Conservation (phyloP, 2,329 filamentous ascomycete species). For the Lachnellula suecica region DNA sequence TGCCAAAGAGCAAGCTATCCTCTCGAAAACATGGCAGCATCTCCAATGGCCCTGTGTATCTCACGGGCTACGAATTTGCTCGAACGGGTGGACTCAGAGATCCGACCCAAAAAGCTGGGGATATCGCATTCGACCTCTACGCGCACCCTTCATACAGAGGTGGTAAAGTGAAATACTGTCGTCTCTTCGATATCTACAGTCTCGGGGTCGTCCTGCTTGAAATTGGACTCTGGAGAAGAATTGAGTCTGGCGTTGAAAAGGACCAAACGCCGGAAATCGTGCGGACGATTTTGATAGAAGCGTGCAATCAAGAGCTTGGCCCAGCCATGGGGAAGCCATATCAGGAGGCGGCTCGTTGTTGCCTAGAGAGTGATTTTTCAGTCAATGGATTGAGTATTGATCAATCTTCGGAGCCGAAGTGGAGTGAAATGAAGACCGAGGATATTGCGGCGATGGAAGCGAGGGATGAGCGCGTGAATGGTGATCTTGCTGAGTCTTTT, state of each 20-base stretch:
- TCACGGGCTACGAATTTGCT: background rate
- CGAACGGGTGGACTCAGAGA: background rate
- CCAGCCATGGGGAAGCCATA: background rate
- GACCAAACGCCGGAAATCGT: background rate
- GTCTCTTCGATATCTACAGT: constrained; percentile 40
- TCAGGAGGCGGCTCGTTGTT: background rate
- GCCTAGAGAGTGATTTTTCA: background rate
- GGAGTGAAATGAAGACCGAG: background rate
- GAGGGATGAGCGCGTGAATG: background rate
- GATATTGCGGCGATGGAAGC: background rate
- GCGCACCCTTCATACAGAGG: background rate
- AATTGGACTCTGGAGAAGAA: constrained; percentile 40
- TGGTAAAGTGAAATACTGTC: constrained; percentile 22
- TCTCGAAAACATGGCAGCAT: background rate
- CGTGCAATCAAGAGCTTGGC: background rate
- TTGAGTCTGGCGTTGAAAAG: background rate
- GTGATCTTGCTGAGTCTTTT: background rate
- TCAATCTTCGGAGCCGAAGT: background rate
- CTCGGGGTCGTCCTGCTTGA: constrained; percentile 48
- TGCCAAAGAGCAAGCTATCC: background rate
- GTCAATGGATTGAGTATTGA: background rate
- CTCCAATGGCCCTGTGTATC: background rate
- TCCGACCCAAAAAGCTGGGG: background rate
- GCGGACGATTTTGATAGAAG: background rate
- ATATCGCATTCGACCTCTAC: background rate